Evolutionary conservation across 1,284 basidiomycete species (phyloP).

Genomic region (Cronartium quercuum): DNA sequence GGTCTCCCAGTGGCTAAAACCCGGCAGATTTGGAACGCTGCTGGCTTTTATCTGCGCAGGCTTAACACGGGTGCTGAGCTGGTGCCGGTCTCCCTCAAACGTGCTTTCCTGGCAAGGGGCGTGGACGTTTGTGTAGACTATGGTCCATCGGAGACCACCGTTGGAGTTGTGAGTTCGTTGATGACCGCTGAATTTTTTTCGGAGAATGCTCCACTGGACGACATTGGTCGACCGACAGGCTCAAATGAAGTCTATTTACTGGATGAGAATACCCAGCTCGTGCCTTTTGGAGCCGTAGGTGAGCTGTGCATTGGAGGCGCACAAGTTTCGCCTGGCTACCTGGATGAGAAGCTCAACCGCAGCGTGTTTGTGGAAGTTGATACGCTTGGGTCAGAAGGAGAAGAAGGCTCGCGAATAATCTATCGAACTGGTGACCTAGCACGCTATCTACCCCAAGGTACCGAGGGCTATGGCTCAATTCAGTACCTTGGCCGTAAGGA

Average conservation of each 20-base stretch:
- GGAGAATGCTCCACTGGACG: constrained; percentile 37
- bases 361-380: constrained; percentile 40
- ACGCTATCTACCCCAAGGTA: constrained; percentile 39
- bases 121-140: constrained; percentile 44
- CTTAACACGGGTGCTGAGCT: constrained; percentile 44
- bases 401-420: constrained; percentile 28
- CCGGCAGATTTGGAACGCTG: constrained; percentile 35
- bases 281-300: constrained; percentile 44
- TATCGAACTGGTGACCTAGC: constrained; percentile 45
- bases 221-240: constrained; percentile 44
- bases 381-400: constrained; percentile 8
- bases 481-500: constrained; percentile 43
- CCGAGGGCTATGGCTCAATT: constrained; percentile 42
- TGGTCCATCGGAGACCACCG: constrained; percentile 45
- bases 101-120: constrained; percentile 42
- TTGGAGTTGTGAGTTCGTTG: constrained; percentile 42
- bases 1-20: constrained; percentile 37
- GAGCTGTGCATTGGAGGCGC: constrained; percentile 44
- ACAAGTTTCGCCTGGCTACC: constrained; percentile 43
- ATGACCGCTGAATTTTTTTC: constrained; percentile 36
- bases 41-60: constrained; percentile 13
- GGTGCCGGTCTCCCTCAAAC: constrained; percentile 42
- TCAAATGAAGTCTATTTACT: constrained; percentile 41
- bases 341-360: constrained; percentile 39
- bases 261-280: constrained; percentile 2